A percentile compares a stretch with the other conserved stretches of the same genome.
Conservation (phyloP, 2,329 filamentous ascomycete species). For the Colletotrichum horii region DNA sequence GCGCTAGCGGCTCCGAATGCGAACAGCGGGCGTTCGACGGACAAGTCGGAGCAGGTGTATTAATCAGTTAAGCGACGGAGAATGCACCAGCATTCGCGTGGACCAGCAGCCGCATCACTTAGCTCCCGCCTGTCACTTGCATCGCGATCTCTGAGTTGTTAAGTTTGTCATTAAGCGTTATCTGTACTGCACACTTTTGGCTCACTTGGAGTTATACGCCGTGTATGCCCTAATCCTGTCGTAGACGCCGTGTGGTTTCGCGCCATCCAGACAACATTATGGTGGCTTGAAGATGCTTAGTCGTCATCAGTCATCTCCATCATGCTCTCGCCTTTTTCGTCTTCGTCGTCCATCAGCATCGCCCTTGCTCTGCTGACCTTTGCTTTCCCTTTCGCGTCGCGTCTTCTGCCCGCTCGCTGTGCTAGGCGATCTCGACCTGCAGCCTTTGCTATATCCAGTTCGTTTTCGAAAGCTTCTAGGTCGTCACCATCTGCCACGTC, state of each 20-base stretch:
- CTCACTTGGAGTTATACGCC: not conserved
- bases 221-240: not conserved
- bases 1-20: conserved; percentile 2
- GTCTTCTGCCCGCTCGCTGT: conserved; percentile 29
- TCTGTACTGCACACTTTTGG: not conserved
- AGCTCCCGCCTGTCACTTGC: not conserved
- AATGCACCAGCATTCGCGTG: not conserved
- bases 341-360: conserved; percentile 38
- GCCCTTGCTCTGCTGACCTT: conserved; percentile 40
- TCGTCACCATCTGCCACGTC: conserved; percentile 52
- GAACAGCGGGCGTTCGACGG: not conserved
- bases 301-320: conserved; percentile 65
- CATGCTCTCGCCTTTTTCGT: conserved; percentile 49
- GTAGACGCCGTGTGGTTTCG: not conserved
- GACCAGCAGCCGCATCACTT: not conserved
- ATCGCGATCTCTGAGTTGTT: not conserved
- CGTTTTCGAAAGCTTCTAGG: conserved; percentile 56
- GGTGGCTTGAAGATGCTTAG: conserved; percentile 18
- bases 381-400: conserved; percentile 50
- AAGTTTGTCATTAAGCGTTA: not conserved
- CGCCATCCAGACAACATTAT: not conserved
- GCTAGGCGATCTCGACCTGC: conserved; percentile 44
- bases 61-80: not conserved
- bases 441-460: conserved; percentile 51
- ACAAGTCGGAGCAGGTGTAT: not conserved